A percentile compares a stretch with the other conserved stretches of the same genome.
Evolutionary conservation across 306 rosid genomes (phyloP).

Genomic region (Quercus bicolor): DNA sequence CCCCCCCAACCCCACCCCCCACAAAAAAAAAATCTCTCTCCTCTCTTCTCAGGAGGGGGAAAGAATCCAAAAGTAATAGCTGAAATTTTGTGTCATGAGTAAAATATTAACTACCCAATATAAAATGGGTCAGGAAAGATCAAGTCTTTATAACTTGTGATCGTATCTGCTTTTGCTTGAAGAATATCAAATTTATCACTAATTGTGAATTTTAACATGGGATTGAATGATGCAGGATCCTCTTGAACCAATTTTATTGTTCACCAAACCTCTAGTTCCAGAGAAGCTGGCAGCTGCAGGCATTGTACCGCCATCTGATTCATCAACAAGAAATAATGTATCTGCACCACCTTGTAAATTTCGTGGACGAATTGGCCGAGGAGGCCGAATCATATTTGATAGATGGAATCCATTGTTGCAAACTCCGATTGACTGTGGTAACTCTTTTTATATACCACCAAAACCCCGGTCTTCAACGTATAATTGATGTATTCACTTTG

Average conservation of each 20-base stretch:
- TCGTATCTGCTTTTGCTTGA: not conserved
- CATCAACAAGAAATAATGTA: constrained; percentile 46
- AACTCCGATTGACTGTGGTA: constrained; percentile 73
- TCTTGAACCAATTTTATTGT: constrained; percentile 81
- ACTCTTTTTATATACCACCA: constrained; percentile 74
- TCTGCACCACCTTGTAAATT: constrained; percentile 53
- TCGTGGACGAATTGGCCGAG: constrained; percentile 90
- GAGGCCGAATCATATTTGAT: constrained; percentile 91
- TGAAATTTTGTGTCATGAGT: not conserved
- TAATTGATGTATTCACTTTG: constrained; percentile 45
- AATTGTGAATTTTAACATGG: constrained; percentile 20
- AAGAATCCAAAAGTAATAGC: not conserved
- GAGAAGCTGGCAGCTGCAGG: constrained; percentile 89
- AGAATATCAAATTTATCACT: not conserved
- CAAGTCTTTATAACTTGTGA: not conserved
- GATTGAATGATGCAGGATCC: constrained; percentile 74
- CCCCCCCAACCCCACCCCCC: not conserved
- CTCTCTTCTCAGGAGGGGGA: not conserved
- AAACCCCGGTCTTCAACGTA: constrained; percentile 61
- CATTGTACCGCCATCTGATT: constrained; percentile 62
- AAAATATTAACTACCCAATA: not conserved
- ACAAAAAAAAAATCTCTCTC: not conserved
- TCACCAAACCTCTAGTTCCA: constrained; percentile 81
- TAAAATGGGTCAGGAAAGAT: not conserved
- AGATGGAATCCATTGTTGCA: constrained; percentile 89